Base-by-base conservation (phyloP, 139 green algal genomes). In the Micractinium sp. region DNA sequence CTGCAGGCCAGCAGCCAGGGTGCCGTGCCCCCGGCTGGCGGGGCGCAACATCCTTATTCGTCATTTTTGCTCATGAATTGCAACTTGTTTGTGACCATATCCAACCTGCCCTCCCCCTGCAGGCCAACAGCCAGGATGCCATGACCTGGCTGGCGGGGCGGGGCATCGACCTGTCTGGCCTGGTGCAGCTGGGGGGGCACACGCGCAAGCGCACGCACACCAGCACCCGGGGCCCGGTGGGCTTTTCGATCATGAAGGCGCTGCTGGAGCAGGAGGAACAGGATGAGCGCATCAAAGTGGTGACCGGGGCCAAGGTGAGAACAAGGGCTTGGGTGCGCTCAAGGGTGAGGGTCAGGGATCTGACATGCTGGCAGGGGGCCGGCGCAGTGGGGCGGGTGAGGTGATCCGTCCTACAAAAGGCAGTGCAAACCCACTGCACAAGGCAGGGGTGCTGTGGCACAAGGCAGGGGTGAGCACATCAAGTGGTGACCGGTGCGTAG, bases 121-220 rank as follows among this genome's bases (percentile, higher is more conserved):
- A 96, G 92, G 86, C 27, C 16, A 35, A 91, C 79, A 93, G 89
- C 87, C 33, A 73, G 2, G 91, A 82, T 0, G 94, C 93, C 0
- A 18, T 96, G 1, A 14, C 56, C 15, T 96, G 92, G 63, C 89
- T 97, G 76, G 73, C 88, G 38, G 73, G 53, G 4, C 41, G 87
- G 16, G 93, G 95, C 14, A 85, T 94, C 15, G 82, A 91, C 71
- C 83, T 97, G 77, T 76, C 73, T 41, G 88, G 74, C 9, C 63
- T 94, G 18, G 93, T 93, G 60, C 93, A 91, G 56, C 90, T 97
- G 80, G 95, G 94, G 9, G 94, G 94, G 5, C 94, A 96, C 91
- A 92, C 86, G 47, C 29, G 66, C 39, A 75, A 67, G 47, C 74
- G 91, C 67, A 89, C 82, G 15, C 86, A 93, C 89, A 87, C 35